Evolutionary conservation across 257 asterid genomes (phyloP).

Genomic region (Rubia yunnanensis): DNA sequence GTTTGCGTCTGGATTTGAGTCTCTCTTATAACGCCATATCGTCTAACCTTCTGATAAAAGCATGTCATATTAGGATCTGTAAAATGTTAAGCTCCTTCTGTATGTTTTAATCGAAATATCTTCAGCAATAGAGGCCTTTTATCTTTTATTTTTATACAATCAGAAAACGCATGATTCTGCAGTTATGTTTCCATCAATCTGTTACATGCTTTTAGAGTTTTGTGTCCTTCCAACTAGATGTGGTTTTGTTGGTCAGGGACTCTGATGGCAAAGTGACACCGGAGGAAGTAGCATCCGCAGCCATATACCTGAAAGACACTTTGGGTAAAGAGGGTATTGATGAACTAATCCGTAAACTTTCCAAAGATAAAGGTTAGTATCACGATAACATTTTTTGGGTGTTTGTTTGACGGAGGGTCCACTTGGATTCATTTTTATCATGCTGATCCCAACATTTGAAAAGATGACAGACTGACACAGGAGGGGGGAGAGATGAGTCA

Average conservation of each 20-base stretch:
- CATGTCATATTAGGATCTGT: neutral
- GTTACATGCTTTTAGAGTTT: neutral
- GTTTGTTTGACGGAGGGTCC: conserved; percentile 7
- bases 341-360: conserved; percentile 68
- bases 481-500: neutral
- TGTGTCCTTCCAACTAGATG: neutral
- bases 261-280: conserved; percentile 94
- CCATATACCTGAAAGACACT: conserved; percentile 86
- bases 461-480: neutral
- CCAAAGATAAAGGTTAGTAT: conserved; percentile 84
- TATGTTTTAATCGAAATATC: neutral
- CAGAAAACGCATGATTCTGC: neutral
- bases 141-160: neutral
- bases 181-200: neutral
- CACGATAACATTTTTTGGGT: conserved; percentile 8
- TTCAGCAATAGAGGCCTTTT: neutral
- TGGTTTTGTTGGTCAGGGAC: conserved; percentile 42
- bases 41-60: neutral
- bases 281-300: conserved; percentile 97
- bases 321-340: conserved; percentile 86
- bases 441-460: neutral
- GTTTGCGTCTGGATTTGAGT: neutral
- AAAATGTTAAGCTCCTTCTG: neutral
- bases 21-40: neutral
- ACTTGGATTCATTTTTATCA: neutral